Evolutionary conservation across 1,139 yeast genomes (phyloP).

Genomic region (Magnusiomyces tetraspermus): DNA sequence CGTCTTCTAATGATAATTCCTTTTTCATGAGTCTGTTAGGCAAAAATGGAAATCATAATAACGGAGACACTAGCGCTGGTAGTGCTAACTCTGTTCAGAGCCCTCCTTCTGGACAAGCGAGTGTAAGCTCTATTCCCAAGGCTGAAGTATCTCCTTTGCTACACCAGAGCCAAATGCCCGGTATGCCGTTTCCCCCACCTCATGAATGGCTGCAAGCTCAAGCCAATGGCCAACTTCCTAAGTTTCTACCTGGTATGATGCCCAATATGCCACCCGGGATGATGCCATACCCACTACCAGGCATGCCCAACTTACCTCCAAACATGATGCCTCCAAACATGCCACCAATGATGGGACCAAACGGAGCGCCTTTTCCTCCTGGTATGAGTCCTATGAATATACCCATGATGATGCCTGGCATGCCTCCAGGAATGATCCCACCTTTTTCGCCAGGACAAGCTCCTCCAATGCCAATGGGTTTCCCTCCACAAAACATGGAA

Average conservation of each 20-base stretch:
- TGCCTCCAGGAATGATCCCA: slow-evolving; percentile 7
- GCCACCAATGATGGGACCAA: neutral
- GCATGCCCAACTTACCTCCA: neutral
- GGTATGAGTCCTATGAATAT: neutral
- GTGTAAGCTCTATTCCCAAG: neutral
- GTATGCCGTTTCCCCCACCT: slow-evolving; percentile 3
- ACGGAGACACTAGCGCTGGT: neutral
- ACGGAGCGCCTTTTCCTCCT: neutral
- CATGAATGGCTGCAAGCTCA: neutral
- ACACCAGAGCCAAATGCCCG: neutral
- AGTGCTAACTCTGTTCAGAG: neutral
- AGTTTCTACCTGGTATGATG: slow-evolving; percentile 1
- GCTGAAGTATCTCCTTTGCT: neutral
- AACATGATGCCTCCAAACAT: neutral
- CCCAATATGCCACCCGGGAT: slow-evolving; percentile 3
- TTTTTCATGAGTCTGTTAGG: slow-evolving; percentile 26
- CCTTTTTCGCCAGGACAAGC: neutral
- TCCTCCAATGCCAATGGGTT: neutral
- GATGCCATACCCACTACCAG: slow-evolving; percentile 4
- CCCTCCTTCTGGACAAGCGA: neutral
- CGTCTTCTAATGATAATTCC: slow-evolving; percentile 20
- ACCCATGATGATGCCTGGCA: neutral
- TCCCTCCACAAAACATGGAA: neutral
- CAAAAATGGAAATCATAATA: slow-evolving; percentile 15
- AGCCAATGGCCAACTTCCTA: neutral